Percentiles rank a stretch among this genome's conserved stretches.
Conservation (phyloP, 768 basidiomycete species). For the Trametes punicea region DNA sequence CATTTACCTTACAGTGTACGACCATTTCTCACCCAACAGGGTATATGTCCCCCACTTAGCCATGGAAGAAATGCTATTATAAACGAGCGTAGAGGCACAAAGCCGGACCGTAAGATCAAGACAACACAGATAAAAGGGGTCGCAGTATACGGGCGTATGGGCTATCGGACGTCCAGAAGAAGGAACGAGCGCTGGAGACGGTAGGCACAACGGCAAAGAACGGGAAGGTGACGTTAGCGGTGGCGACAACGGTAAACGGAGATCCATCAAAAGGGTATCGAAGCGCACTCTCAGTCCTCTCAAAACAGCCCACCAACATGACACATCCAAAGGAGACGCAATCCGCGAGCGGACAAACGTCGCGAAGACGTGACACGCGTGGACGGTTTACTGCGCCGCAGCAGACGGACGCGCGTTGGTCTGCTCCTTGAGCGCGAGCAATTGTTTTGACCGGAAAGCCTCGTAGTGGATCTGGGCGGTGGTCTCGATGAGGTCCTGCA, state of each 20-base stretch:
- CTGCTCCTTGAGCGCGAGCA: constrained; percentile 95
- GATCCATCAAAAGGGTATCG: constrained; percentile 21
- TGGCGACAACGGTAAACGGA: constrained; percentile 8
- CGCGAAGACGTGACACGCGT: not conserved
- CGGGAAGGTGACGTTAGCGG: constrained; percentile 5
- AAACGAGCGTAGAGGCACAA: constrained; percentile 26
- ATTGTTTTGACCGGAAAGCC: constrained; percentile 98
- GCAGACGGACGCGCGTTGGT: constrained; percentile 63
- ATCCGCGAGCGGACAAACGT: not conserved
- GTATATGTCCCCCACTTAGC: too few species aligned
- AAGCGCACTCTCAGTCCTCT: constrained; percentile 8
- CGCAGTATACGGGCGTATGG: constrained; percentile 11
- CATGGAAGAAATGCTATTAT: constrained; percentile 18
- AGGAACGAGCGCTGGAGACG: constrained; percentile 14
- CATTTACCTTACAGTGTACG: not conserved
- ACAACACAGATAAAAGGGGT: constrained; percentile 10
- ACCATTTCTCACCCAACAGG: not conserved
- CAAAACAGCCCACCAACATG: not conserved
- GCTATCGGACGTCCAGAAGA: constrained; percentile 11
- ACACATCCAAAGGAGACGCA: not conserved
- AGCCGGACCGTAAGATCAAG: constrained; percentile 15
- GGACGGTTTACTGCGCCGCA: constrained; percentile 16
- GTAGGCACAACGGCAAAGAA: not conserved
- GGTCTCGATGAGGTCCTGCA: constrained; percentile 98
- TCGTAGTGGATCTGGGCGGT: constrained; percentile 99